phyloP scores from a whole-genome alignment of 495 filamentous ascomycete species.

The Xylaria curta region DNA sequence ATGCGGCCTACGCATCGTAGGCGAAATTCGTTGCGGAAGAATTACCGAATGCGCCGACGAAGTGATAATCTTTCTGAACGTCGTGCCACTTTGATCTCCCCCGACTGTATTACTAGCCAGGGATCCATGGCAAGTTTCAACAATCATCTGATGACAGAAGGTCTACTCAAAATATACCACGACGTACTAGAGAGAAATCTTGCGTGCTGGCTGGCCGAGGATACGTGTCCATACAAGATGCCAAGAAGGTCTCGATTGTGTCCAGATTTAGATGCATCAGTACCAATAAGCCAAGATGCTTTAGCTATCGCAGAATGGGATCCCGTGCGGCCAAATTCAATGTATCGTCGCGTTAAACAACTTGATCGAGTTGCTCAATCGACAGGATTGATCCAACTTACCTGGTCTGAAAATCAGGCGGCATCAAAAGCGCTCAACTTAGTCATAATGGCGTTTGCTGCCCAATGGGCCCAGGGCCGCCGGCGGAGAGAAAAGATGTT shows the following conservation, averaged over 20 bases:
- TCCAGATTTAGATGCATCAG: neutral
- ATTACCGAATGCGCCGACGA: slow-evolving; percentile 1
- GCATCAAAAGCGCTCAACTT: slow-evolving; percentile 48
- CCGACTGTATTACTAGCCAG: neutral
- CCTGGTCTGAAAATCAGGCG: slow-evolving; percentile 43
- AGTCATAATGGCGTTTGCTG: slow-evolving; percentile 54
- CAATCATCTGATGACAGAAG: slow-evolving; percentile 38
- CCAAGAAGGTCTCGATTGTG: neutral
- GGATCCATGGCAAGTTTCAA: slow-evolving; percentile 9
- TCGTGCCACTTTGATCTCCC: neutral
- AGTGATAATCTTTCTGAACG: neutral
- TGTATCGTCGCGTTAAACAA: slow-evolving; percentile 50
- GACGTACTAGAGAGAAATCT: slow-evolving; percentile 57
- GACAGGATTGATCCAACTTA: slow-evolving; percentile 43
- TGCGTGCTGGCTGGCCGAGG: slow-evolving; percentile 33
- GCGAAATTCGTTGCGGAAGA: neutral
- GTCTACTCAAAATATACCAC: slow-evolving; percentile 53
- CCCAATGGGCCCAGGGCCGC: slow-evolving; percentile 51
- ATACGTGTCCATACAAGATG: slow-evolving; percentile 17
- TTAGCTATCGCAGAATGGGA: slow-evolving; percentile 41
- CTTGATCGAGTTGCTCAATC: slow-evolving; percentile 46
- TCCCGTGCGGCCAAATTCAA: slow-evolving; percentile 52
- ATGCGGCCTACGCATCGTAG: neutral
- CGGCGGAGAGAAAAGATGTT: slow-evolving; percentile 30
- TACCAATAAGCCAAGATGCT: too few relatives aligned